phyloP scores from a whole-genome alignment of 2,329 filamentous ascomycete species.

The Fusarium agapanthi region DNA sequence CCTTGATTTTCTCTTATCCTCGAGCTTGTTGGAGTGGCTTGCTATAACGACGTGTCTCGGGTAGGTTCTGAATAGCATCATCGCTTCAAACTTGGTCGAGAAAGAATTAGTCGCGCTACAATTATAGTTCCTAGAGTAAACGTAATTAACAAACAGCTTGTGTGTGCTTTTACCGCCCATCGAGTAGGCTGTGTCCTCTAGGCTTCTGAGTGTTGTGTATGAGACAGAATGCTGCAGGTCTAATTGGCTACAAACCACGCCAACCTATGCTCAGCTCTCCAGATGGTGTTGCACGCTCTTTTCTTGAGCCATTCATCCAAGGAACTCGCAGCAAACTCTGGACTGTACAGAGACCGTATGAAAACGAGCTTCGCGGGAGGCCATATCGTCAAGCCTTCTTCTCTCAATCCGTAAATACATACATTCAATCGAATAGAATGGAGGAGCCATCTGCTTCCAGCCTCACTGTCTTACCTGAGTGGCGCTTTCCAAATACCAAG shows the following conservation, averaged over 20 bases:
- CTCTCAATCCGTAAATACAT: not conserved
- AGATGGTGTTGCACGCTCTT: not conserved
- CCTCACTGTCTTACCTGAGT: not conserved
- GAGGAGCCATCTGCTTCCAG: not conserved
- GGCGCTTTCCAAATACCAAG: not conserved
- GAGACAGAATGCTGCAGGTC: not conserved
- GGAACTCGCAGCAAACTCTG: not conserved
- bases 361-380: accelerated
- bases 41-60: not conserved
- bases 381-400: not conserved
- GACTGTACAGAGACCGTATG: not conserved
- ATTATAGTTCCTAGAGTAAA: accelerated
- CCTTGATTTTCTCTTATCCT: accelerated
- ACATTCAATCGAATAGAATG: not conserved
- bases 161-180: accelerated
- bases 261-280: not conserved
- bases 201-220: too few relatives aligned
- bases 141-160: accelerated
- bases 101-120: accelerated
- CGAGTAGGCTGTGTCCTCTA: not conserved
- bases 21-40: too few relatives aligned
- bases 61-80: not conserved
- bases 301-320: not conserved
- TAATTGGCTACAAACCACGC: not conserved
- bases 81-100: accelerated